These are phyloP conservation scores for Globisporangium barbulae DNA, from an alignment of 352 stramenopile species.

Conservation along the genomic window DNA sequence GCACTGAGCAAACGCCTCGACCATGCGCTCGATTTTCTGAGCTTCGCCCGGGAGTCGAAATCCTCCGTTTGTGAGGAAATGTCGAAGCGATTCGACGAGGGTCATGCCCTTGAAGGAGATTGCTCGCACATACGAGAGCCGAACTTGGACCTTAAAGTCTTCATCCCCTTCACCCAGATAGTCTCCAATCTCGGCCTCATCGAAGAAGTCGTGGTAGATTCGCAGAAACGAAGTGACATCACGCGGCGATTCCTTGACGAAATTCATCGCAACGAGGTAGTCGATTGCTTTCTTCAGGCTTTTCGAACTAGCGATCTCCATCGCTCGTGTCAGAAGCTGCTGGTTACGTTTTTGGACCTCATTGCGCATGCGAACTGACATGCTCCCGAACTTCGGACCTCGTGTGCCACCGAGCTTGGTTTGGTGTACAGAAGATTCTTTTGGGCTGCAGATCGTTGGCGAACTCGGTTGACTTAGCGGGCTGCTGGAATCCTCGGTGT, in stretches of 20 bases:
- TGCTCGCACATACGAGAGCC: conserved; percentile 93
- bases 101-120: conserved; percentile 98
- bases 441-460: not conserved
- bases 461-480: conserved; percentile 7
- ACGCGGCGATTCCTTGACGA: conserved; percentile 77
- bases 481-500: not conserved
- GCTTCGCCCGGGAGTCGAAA: conserved; percentile 97
- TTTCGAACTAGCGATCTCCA: conserved; percentile 78
- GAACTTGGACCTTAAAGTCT: conserved; percentile 90
- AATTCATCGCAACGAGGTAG: conserved; percentile 83
- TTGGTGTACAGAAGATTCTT: not conserved
- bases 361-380: conserved; percentile 77
- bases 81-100: conserved; percentile 94
- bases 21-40: conserved; percentile 98
- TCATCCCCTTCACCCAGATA: conserved; percentile 93
- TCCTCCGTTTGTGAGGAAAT: conserved; percentile 96
- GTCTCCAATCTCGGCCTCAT: conserved; percentile 91
- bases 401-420: not conserved
- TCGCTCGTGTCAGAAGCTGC: conserved; percentile 73
- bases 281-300: conserved; percentile 87
- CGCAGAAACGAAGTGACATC: conserved; percentile 94
- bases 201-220: conserved; percentile 92
- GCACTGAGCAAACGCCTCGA: conserved; percentile 96
- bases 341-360: conserved; percentile 83
- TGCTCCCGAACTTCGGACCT: conserved; percentile 39